Evolutionary conservation across 2,329 filamentous ascomycete species (phyloP), one percentile per base, ranked within the genome.

Genomic region (Venturiaceae sp.): DNA sequence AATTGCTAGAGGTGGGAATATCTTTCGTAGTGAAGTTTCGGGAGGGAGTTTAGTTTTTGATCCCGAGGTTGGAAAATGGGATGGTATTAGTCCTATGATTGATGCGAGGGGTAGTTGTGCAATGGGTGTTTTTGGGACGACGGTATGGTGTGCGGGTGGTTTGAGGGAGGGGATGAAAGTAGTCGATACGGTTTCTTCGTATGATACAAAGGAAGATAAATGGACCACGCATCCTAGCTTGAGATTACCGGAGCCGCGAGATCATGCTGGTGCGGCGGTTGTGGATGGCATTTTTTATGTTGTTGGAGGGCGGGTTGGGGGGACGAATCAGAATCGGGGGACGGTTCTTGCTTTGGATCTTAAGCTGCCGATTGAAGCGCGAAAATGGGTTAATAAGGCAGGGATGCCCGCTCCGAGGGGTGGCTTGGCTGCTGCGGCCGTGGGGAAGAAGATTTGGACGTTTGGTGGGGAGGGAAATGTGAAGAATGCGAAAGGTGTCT

Each of bases 381-480:
- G n/a, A n/a, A 64, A 14, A 58, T 54, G 0, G 66, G 65, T 57
- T 8, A 63, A 60, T 21, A 11, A 36, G 3, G 61, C 59, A n/a
- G 55, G 32, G 8, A 66, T 69, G 64, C 67, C 65, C 23, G 65
- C 64, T 2, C 44, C 64, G 19, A 58, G 67, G 23, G 65, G 63
- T 28, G 66, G 66, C 11, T 33, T 67, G 14, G 61, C 65, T 2
- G 59, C 61, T 14, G 66, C 63, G 2, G 56, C 59, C 1, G 53
- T 67, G 3, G 64, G 63, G 5, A 55, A 30, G 19, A 65, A 64
- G 55, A 39, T 69, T 3, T 68, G 65, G 46, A 63, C 63, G 19
- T 65, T 69, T 60, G 66, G 66, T 6, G 66, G 66, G 0, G 65
- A 68, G 55, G 64, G 62, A 21, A 66, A 66, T 46, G 41, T 21